Evolutionary conservation across 179 eudicot genomes (phyloP).

Genomic region (Silene noctiflora): DNA sequence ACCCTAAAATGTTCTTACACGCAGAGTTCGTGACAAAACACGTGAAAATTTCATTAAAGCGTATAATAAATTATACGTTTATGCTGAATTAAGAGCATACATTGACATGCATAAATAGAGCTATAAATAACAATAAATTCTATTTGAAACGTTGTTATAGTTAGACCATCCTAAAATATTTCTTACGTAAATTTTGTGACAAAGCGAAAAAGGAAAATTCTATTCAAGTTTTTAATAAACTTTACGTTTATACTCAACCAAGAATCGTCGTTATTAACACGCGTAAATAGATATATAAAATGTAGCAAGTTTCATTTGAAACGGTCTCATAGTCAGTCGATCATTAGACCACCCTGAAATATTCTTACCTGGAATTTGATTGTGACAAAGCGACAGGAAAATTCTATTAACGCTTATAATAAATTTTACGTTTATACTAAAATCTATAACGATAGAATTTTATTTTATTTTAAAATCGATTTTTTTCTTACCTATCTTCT

Average conservation of each 20-base stretch:
- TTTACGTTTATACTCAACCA: neutral
- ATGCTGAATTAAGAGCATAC: neutral
- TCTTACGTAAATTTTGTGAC: neutral
- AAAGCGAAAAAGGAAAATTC: neutral
- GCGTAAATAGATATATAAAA: neutral
- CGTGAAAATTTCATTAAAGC: too few relatives aligned
- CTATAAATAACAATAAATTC: neutral
- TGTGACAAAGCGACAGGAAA: neutral
- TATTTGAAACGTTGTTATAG: neutral
- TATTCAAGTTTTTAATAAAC: too few relatives aligned
- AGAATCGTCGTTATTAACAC: neutral
- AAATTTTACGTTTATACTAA: too few relatives aligned
- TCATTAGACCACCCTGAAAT: neutral
- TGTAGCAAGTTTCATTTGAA: neutral
- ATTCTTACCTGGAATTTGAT: neutral
- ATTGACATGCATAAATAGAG: neutral
- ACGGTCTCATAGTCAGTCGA: neutral
- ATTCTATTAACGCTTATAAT: too few relatives aligned
- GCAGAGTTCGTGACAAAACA: too few relatives aligned
- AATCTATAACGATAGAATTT: neutral
- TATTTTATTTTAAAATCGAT: too few relatives aligned
- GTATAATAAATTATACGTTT: too few relatives aligned
- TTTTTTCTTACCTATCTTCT: slow-evolving; percentile 65
- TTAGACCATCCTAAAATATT: neutral
- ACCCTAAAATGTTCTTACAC: too few relatives aligned